Evolutionary conservation across 2,329 filamentous ascomycete genomes (phyloP).

Genomic region (Trichocomaceae sp.): DNA sequence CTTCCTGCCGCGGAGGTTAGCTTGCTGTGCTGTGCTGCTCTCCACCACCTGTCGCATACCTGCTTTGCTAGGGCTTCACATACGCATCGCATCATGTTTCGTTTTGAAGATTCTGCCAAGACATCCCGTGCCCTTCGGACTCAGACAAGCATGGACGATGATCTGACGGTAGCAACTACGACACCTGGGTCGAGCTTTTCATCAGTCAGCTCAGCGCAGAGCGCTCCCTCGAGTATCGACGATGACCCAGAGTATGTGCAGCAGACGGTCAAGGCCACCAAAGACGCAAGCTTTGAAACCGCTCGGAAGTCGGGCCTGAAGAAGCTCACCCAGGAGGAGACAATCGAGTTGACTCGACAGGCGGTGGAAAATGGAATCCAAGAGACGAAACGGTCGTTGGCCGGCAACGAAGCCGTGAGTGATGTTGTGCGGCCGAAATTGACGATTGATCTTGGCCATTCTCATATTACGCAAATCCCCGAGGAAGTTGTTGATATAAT

Average conservation of each 20-base stretch:
- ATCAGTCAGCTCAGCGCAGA: slow-evolving; percentile 20
- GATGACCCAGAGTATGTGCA: slow-evolving; percentile 20
- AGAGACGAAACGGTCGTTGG: slow-evolving; percentile 42
- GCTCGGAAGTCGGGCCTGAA: slow-evolving; percentile 19
- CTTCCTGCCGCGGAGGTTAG: background rate
- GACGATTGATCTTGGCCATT: slow-evolving; percentile 47
- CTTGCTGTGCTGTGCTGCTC: background rate
- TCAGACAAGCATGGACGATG: slow-evolving; percentile 26
- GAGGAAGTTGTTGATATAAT: slow-evolving; percentile 47
- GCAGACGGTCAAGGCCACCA: slow-evolving; percentile 17
- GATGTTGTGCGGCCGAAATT: slow-evolving; percentile 44
- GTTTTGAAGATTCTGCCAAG: slow-evolving; percentile 33
- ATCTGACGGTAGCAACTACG: slow-evolving; percentile 19
- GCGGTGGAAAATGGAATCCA: slow-evolving; percentile 44
- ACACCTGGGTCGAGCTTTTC: slow-evolving; percentile 24
- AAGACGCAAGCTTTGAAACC: slow-evolving; percentile 15
- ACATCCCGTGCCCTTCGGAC: slow-evolving; percentile 26
- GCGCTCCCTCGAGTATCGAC: slow-evolving; percentile 22
- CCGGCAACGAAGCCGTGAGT: slow-evolving; percentile 40
- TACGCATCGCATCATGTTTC: slow-evolving; percentile 26
- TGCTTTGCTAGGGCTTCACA: background rate
- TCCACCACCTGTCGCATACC: background rate
- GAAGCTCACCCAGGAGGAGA: slow-evolving; percentile 38
- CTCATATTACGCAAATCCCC: slow-evolving; percentile 43
- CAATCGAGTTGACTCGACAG: slow-evolving; percentile 38